Base-by-base conservation (phyloP, 495 filamentous ascomycete genomes). In the Pseudevernia furfuracea region DNA sequence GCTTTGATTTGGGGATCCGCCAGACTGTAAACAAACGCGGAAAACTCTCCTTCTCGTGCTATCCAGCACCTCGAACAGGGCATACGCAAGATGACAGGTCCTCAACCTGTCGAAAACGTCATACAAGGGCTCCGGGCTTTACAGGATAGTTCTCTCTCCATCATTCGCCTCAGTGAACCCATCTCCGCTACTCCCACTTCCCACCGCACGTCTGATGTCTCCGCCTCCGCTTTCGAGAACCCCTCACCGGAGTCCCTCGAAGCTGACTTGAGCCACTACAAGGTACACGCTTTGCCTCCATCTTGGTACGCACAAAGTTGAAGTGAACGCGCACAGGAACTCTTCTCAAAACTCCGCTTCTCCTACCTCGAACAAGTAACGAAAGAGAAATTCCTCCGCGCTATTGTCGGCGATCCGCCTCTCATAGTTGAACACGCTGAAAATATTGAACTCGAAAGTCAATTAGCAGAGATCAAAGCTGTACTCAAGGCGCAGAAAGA, bases 311-410 rank as follows among this genome's bases (percentile, higher is more conserved):
- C 23, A 53, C 17, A 48, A 32, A 36, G n/a, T 48, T n/a, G 37
- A 32, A 57, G 23, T 53, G n/a, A 23, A 37, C 14, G 63, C 15
- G 17, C 17, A 58, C 65, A 87, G 81, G 94, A 97, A 77, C 84
- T 97, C 37, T 97, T 97, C 75, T 88, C 90, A 49, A 97, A 97
- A 76, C 83, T 98, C 36, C 90, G 92, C 72, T 97, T 97, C 79
- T 95, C 90, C 68, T 97, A 83, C 70, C 71, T 77, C 64, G 74
- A 65, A 59, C 74, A 95, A 90, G 96, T 96, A 81, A 94, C 88
- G 81, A 96, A 96, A 82, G 93, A 97, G 71, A 92, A 97, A 77
- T 84, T 88, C 75, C 88, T 96, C 71, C 96, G 96, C 82, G 92
- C 92, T 75, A 96, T 97, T 79, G 90, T 93, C 23, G 89, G 88